A percentile compares a stretch with the other conserved stretches of the same genome.
Conservation (phyloP, 2,329 filamentous ascomycete species). For the Talaromyces piceae region DNA sequence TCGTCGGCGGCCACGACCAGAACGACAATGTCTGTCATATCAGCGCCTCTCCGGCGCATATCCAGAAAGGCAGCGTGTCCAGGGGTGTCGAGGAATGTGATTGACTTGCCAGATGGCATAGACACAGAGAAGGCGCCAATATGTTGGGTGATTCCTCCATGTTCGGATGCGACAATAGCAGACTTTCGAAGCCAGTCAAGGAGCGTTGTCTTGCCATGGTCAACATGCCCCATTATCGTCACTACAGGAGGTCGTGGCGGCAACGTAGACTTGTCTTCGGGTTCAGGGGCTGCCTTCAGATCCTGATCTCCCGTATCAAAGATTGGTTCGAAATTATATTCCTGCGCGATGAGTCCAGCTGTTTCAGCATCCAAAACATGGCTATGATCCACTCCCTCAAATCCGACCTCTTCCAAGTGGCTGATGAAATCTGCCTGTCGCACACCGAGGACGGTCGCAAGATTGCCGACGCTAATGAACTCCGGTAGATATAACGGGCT, state of each 20-base stretch:
- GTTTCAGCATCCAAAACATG: constrained; percentile 87
- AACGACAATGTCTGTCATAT: constrained; percentile 94
- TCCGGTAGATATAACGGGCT: constrained; percentile 73
- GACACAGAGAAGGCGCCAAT: constrained; percentile 94
- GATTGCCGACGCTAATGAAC: constrained; percentile 78
- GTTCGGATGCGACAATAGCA: constrained; percentile 81
- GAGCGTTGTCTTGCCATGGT: constrained; percentile 96
- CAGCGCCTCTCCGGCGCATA: constrained; percentile 92
- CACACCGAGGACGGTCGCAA: constrained; percentile 68
- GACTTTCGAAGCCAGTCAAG: constrained; percentile 90
- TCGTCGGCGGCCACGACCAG: constrained; percentile 95
- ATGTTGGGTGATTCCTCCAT: constrained; percentile 96
- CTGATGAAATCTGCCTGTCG: constrained; percentile 62
- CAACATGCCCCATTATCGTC: constrained; percentile 98
- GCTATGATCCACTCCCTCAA: constrained; percentile 73
- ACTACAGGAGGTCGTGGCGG: constrained; percentile 82
- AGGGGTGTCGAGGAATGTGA: constrained; percentile 95
- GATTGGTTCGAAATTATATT: constrained; percentile 85
- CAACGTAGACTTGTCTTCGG: constrained; percentile 59
- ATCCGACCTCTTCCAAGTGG: constrained; percentile 78
- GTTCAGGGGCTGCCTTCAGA: constrained; percentile 60
- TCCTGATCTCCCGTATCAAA: constrained; percentile 63
- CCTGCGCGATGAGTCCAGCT: constrained; percentile 79
- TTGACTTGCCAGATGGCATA: constrained; percentile 76
- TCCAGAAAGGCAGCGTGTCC: constrained; percentile 92